Conservation (phyloP, 2,329 filamentous ascomycete genomes). For the Didymella pomorum region DNA sequence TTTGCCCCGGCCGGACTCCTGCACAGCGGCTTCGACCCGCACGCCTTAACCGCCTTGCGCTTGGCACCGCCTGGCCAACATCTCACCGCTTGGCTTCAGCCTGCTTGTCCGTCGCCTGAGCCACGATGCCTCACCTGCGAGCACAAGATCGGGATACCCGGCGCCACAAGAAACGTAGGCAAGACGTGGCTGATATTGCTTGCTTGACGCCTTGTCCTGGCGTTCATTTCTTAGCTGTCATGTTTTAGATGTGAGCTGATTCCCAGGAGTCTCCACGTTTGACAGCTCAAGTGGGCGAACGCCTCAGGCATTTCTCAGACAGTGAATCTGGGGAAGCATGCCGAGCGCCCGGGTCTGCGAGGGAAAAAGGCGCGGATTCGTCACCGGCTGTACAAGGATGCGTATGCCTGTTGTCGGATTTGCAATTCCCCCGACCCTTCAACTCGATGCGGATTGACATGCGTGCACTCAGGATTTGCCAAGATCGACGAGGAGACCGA, state of each 20-base stretch:
- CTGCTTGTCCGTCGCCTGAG: slow-evolving; percentile 7
- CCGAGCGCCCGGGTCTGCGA: slow-evolving; percentile 3
- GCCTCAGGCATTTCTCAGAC: slow-evolving; percentile 10
- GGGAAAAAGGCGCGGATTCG: slow-evolving; percentile 4
- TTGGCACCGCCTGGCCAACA: slow-evolving; percentile 10
- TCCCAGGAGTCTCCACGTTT: slow-evolving; percentile 19
- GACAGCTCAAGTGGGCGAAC: slow-evolving; percentile 20
- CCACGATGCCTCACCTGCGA: slow-evolving; percentile 3
- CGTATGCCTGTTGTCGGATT: slow-evolving; percentile 19
- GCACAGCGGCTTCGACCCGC: slow-evolving; percentile 16
- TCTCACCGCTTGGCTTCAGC: slow-evolving; percentile 11
- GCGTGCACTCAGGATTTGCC: slow-evolving; percentile 11
- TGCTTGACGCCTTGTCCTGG: slow-evolving; percentile 16
- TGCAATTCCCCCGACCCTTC: slow-evolving; percentile 7
- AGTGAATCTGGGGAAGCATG: slow-evolving; percentile 18
- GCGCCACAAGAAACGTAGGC: slow-evolving; percentile 21
- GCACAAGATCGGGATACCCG: background rate
- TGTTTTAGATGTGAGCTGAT: slow-evolving; percentile 28
- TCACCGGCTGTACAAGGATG: slow-evolving; percentile 11
- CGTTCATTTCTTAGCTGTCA: background rate
- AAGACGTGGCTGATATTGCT: slow-evolving; percentile 15
- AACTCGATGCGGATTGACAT: slow-evolving; percentile 10
- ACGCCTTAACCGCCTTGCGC: slow-evolving; percentile 16
- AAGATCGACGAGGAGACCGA: slow-evolving; percentile 18
- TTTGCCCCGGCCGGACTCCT: slow-evolving; percentile 6